These are phyloP conservation scores for Amphirosellinia nigrospora DNA, from an alignment of 495 filamentous ascomycete species.

Conservation along the genomic window DNA sequence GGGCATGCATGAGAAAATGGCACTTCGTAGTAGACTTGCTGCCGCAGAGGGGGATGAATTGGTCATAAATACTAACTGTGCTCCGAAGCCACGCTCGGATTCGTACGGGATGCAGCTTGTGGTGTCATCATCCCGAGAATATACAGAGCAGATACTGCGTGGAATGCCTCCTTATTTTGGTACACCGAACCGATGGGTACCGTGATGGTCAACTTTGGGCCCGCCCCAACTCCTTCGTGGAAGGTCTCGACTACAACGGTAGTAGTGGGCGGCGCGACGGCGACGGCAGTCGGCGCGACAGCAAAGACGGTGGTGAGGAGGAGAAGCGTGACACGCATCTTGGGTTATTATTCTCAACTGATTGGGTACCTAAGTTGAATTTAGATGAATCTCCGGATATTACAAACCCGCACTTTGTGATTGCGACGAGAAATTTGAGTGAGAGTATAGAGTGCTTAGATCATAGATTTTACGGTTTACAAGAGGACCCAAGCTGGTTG, in stretches of 20 bases:
- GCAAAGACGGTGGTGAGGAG: background rate
- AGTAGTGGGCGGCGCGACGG: background rate
- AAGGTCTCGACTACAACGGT: slow-evolving; percentile 4
- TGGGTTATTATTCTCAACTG: background rate
- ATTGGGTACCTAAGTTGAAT: background rate
- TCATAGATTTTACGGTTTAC: background rate
- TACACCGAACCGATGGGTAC: background rate
- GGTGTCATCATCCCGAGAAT: background rate
- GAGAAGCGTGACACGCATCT: background rate
- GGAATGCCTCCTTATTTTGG: background rate
- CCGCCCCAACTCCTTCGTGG: background rate
- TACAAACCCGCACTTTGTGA: background rate
- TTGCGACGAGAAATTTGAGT: background rate
- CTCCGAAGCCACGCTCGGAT: background rate
- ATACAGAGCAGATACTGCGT: slow-evolving; percentile 1
- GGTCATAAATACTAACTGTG: background rate
- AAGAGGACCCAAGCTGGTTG: background rate
- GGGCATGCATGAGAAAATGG: background rate
- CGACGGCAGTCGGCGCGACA: background rate
- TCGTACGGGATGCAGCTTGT: background rate
- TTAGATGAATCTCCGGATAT: background rate
- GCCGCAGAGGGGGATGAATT: background rate
- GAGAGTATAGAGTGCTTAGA: background rate
- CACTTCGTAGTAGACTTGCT: background rate
- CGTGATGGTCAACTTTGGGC: background rate